Conservation (phyloP, 495 filamentous ascomycete species). For the Neurospora sp. region DNA sequence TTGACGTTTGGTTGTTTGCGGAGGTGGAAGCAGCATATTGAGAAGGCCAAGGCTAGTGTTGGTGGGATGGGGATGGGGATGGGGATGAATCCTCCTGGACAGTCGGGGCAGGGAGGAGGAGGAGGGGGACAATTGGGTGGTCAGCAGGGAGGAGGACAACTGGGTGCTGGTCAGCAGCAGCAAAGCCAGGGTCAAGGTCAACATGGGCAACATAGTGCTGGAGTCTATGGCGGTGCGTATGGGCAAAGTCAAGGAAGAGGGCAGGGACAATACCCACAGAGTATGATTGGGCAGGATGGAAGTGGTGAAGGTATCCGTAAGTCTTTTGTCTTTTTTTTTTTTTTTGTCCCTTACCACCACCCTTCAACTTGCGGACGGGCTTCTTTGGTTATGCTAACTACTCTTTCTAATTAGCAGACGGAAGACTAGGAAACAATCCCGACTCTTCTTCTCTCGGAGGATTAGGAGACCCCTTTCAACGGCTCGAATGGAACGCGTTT, state of each 20-base stretch:
- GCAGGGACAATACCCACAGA: not conserved
- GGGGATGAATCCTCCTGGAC: not conserved
- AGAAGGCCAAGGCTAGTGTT: slow-evolving; percentile 8
- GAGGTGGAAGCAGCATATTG: slow-evolving; percentile 29
- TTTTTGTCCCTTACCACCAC: not conserved
- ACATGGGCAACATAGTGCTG: not conserved
- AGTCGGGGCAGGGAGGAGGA: not conserved
- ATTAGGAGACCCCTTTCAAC: slow-evolving; percentile 21
- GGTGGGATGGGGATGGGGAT: not conserved
- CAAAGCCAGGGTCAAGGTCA: not conserved
- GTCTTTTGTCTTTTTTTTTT: not conserved
- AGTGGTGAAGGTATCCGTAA: not conserved
- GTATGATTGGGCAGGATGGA: not conserved
- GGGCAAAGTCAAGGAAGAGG: not conserved
- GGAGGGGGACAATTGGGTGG: not conserved
- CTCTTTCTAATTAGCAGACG: not conserved
- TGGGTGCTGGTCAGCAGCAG: not conserved
- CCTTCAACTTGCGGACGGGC: too few species aligned
- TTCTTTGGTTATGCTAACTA: not conserved
- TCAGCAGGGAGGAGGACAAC: not conserved
- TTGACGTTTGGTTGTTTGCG: slow-evolving; percentile 31
- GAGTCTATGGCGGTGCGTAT: not conserved
- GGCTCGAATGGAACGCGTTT: slow-evolving; percentile 34
- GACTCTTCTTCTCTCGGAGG: slow-evolving; percentile 1
- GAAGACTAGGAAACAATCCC: slow-evolving; percentile 7